Base-by-base conservation (phyloP, 2,329 filamentous ascomycete species). In the Claviceps capensis region DNA sequence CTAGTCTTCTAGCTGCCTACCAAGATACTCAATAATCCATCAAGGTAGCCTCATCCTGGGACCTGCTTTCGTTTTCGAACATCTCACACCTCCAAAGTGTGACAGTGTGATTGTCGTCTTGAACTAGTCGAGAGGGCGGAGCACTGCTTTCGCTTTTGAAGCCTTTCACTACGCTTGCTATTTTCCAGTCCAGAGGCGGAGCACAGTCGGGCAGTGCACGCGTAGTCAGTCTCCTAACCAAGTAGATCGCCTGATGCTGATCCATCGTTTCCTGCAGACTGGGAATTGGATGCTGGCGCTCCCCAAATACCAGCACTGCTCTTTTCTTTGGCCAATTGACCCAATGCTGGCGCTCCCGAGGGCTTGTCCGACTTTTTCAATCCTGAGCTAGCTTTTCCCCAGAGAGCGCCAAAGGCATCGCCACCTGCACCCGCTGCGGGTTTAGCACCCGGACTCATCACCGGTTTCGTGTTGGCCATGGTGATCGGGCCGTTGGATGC, bases 311-410 rank as follows among this genome's bases (percentile, higher is more conserved):
- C 89, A 16, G 90, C 89, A 60, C 83, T 89, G 53, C 89, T 93
- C 77, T 97, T 96, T 70, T 96, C 89, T 74, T 96, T 96, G n/a
- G 90, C 91, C 68, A 98, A 81, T 66, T 95, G 90, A 34, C 89
- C 90, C 70, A 98, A 78, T 52, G 90, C 90, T 49, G 88, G 83
- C 0, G 85, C 85, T 51, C 76, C 72, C 9, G 72, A 74, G 13
- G 77, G 73, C 2, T 82, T 77, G 54, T 69, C 75, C 1, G 77
- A 69, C 71, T 93, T 94, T 73, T 89, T 89, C 57, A 89, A 78
- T 47, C 83, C 82, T 11, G 77, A 77, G 57, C 82, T 88, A 30
- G 83, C 83, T 57, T 80, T 82, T 54, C 84, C 84, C 81, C 94
- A 94, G 37, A 98, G 75, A 19, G 83, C 86, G 14, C 89, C 90